A percentile compares a stretch with the other conserved stretches of the same genome.
Evolutionary conservation across 1,284 basidiomycete genomes (phyloP).

Genomic region (Vanrija humicola): DNA sequence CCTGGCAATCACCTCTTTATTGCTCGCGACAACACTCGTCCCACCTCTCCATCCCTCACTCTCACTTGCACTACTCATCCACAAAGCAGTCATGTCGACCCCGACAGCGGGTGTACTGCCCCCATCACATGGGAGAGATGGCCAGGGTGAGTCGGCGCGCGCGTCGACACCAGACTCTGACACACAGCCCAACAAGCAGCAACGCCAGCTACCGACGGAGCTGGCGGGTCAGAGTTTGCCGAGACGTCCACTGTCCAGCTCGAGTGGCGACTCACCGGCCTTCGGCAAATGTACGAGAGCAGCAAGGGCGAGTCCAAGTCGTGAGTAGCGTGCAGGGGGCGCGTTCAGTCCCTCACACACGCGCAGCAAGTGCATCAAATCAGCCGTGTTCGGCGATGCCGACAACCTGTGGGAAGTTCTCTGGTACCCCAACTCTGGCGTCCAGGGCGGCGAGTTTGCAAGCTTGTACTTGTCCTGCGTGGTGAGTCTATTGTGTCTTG

Average conservation of each 20-base stretch:
- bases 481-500: constrained; percentile 50
- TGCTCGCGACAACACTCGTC: too few species aligned
- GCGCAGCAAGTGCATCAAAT: constrained; percentile 47
- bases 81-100: neutral
- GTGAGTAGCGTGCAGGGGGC: constrained; percentile 22
- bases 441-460: constrained; percentile 55
- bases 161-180: neutral
- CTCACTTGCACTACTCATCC: neutral
- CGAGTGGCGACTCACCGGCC: constrained; percentile 68
- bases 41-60: too few species aligned
- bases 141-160: too few species aligned
- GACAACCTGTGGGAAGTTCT: constrained; percentile 58
- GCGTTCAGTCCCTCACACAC: neutral
- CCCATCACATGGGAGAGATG: too few species aligned
- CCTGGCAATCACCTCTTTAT: too few species aligned
- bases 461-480: constrained; percentile 76
- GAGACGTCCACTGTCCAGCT: constrained; percentile 65
- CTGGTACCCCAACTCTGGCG: constrained; percentile 76
- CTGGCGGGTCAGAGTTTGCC: constrained; percentile 30
- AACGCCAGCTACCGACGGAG: neutral
- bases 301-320: constrained; percentile 52
- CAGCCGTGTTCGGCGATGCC: constrained; percentile 47
- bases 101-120: too few species aligned
- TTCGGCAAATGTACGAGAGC: constrained; percentile 66
- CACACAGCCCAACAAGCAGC: neutral